These are phyloP conservation scores for Kluyveromyces wickerhamii DNA, from an alignment of 805 yeast species.

Conservation along the genomic window DNA sequence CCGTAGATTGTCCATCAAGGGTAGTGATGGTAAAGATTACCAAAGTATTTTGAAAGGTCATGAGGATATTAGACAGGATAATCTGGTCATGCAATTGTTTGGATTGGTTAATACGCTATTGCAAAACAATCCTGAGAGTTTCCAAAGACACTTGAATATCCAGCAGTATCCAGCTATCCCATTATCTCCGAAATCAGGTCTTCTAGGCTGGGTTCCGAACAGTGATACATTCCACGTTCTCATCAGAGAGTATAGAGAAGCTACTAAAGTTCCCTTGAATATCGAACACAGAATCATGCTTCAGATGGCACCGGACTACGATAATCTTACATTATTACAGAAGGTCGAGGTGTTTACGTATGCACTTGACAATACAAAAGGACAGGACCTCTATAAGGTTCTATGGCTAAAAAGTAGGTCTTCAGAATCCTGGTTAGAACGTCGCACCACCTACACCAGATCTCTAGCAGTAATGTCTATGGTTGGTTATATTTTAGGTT, in stretches of 20 bases:
- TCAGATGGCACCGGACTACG: slow-evolving; percentile 96
- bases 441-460: slow-evolving; percentile 92
- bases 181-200: slow-evolving; percentile 91
- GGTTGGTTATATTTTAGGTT: slow-evolving; percentile 94
- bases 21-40: slow-evolving; percentile 89
- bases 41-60: slow-evolving; percentile 84
- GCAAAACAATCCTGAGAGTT: slow-evolving; percentile 88
- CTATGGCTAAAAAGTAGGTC: slow-evolving; percentile 94
- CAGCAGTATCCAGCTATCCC: slow-evolving; percentile 93
- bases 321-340: slow-evolving; percentile 76
- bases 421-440: slow-evolving; percentile 95
- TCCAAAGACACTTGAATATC: slow-evolving; percentile 89
- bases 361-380: slow-evolving; percentile 90
- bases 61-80: slow-evolving; percentile 96
- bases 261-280: slow-evolving; percentile 78
- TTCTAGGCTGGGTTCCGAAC: slow-evolving; percentile 95
- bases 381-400: slow-evolving; percentile 92
- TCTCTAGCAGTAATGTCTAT: slow-evolving; percentile 97
- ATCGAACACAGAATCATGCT: slow-evolving; percentile 93
- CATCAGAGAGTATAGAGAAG: slow-evolving; percentile 86
- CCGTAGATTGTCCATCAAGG: slow-evolving; percentile 67
- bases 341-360: slow-evolving; percentile 96
- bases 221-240: slow-evolving; percentile 94
- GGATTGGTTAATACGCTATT: slow-evolving; percentile 89
- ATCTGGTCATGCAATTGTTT: slow-evolving; percentile 93